Conservation (phyloP, 768 basidiomycete genomes). For the Filobasidium floriforme region DNA sequence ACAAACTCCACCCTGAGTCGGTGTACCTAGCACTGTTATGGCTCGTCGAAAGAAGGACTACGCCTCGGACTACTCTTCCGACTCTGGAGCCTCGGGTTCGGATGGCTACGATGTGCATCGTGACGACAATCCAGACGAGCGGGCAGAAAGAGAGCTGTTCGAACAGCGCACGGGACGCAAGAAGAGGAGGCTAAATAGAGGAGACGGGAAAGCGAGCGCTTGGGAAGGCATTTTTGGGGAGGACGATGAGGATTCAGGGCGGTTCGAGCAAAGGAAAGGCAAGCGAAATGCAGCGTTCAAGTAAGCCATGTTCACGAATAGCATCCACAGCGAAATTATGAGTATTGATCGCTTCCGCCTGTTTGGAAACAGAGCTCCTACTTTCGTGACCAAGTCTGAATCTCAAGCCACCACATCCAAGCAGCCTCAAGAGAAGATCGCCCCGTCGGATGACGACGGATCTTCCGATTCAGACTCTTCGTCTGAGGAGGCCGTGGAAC, state of each 20-base stretch:
- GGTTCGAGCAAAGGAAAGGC: slow-evolving; percentile 21
- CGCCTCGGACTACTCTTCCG: slow-evolving; percentile 55
- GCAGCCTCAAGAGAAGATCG: background rate
- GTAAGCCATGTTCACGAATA: background rate
- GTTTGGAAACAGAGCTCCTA: slow-evolving; percentile 30
- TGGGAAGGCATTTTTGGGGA: slow-evolving; percentile 45
- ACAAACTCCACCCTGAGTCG: too few species aligned
- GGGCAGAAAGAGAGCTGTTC: slow-evolving; percentile 68
- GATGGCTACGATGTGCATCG: slow-evolving; percentile 50
- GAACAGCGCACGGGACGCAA: background rate
- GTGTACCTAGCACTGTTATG: slow-evolving; percentile 26
- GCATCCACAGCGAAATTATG: background rate
- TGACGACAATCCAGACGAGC: slow-evolving; percentile 50
- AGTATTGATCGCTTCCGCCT: background rate
- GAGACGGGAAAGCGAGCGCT: slow-evolving; percentile 36
- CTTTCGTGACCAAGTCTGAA: slow-evolving; percentile 31
- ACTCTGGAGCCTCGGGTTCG: slow-evolving; percentile 50
- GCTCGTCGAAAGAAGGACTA: slow-evolving; percentile 46
- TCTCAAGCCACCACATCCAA: slow-evolving; percentile 8
- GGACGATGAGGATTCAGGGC: slow-evolving; percentile 32
- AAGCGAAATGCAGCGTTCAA: slow-evolving; percentile 25
- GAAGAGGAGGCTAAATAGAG: background rate
- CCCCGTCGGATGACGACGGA: slow-evolving; percentile 11
- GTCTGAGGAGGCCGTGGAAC: background rate
- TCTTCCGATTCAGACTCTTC: slow-evolving; percentile 18